phyloP scores from a whole-genome alignment of 2,329 filamentous ascomycete species.

The Beauveria varroae region DNA sequence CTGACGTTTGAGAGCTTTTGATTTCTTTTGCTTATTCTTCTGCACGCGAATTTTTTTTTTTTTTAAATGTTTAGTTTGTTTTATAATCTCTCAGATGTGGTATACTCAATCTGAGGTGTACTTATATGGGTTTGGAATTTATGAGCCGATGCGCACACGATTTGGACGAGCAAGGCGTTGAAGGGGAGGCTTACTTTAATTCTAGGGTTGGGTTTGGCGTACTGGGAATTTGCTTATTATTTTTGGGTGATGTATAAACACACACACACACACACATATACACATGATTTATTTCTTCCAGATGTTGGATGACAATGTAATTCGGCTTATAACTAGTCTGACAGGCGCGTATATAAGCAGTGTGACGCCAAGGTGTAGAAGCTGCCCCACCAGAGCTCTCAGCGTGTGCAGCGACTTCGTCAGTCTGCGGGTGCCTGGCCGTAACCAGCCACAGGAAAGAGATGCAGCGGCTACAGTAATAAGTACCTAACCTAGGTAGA shows the following conservation, averaged over 20 bases:
- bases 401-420: neutral
- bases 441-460: neutral
- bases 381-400: neutral
- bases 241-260: neutral
- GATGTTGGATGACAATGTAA: neutral
- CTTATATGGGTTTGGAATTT: neutral
- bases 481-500: neutral
- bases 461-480: neutral
- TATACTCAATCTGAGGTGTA: neutral
- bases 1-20: neutral
- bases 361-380: neutral
- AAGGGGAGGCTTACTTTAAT: neutral
- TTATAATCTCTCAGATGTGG: neutral
- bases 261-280: neutral
- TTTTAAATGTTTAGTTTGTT: neutral
- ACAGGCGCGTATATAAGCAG: neutral
- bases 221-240: neutral
- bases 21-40: neutral
- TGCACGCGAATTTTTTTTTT: neutral
- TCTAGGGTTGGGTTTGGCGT: neutral
- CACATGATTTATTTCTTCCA: neutral
- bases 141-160: neutral
- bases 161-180: slow-evolving; percentile 4
- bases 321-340: neutral
- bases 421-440: slow-evolving; percentile 7